Percentiles rank a stretch among this genome's conserved stretches.
These are phyloP conservation scores for Coemansia sp. DNA, from an alignment of 192 early-diverging fungal species.

Conservation along the genomic window DNA sequence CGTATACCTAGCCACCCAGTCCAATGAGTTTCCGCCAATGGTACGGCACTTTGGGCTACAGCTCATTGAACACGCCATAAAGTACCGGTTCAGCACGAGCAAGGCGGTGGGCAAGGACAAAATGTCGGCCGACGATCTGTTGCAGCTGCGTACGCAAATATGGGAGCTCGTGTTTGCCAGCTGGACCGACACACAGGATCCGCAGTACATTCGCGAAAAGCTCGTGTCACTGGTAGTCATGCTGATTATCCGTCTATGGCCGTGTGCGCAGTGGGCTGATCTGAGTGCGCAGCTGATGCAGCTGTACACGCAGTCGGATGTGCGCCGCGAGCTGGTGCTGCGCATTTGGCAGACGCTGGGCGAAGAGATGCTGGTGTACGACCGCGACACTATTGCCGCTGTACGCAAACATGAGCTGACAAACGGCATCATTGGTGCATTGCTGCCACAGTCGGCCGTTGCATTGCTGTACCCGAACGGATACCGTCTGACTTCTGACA, in stretches of 20 bases:
- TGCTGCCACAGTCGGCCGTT: constrained; percentile 28
- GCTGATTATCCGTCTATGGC: constrained; percentile 41
- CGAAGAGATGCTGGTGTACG: constrained; percentile 49
- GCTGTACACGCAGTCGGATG: constrained; percentile 14
- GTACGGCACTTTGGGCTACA: constrained; percentile 47
- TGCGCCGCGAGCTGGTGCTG: constrained; percentile 27
- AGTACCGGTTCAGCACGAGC: constrained; percentile 10
- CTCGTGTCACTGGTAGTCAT: constrained; percentile 32
- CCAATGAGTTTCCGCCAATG: constrained; percentile 10
- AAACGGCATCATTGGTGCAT: constrained; percentile 37
- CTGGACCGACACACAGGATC: not conserved
- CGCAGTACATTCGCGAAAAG: constrained; percentile 42
- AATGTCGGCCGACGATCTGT: constrained; percentile 3
- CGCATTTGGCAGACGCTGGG: constrained; percentile 46
- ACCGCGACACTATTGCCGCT: constrained; percentile 32
- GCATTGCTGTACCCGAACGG: constrained; percentile 39
- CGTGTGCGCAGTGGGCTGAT: constrained; percentile 27
- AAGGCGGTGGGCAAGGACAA: not conserved
- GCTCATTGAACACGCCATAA: constrained; percentile 34
- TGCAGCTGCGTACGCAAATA: constrained; percentile 22
- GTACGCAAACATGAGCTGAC: constrained; percentile 43
- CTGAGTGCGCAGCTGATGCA: constrained; percentile 35
- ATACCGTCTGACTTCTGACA: constrained; percentile 32
- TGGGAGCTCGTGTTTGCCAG: constrained; percentile 17
- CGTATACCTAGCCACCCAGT: constrained; percentile 13